Percentiles rank a stretch among this genome's conserved stretches.
phyloP scores from a whole-genome alignment of 768 basidiomycete species.

The Mycena sanguinolenta region DNA sequence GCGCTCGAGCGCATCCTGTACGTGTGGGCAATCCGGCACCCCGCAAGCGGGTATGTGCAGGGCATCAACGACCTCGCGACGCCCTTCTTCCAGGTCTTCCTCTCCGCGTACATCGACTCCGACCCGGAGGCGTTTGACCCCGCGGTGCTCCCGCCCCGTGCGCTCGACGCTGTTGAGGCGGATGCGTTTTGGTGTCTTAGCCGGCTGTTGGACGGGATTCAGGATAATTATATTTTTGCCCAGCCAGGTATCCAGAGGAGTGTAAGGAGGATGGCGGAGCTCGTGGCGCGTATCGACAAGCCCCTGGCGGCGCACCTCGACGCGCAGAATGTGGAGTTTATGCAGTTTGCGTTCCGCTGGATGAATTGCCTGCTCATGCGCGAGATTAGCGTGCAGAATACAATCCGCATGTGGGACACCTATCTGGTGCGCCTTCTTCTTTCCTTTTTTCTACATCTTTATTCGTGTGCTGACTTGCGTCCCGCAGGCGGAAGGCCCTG shows the following conservation, averaged over 20 bases:
- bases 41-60: conserved; percentile 98
- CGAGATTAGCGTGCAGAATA: conserved; percentile 96
- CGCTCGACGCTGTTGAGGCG: conserved; percentile 91
- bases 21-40: conserved; percentile 99
- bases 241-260: conserved; percentile 97
- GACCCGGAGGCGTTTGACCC: conserved; percentile 94
- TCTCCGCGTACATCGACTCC: conserved; percentile 94
- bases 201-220: conserved; percentile 94
- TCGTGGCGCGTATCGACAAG: conserved; percentile 92
- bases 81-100: conserved; percentile 97
- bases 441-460: background rate
- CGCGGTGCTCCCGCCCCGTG: conserved; percentile 72
- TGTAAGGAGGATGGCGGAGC: conserved; percentile 93
- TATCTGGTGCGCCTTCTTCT: conserved; percentile 78
- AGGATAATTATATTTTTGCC: conserved; percentile 97
- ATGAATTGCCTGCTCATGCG: conserved; percentile 99
- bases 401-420: conserved; percentile 99
- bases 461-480: conserved; percentile 14
- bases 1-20: conserved; percentile 96
- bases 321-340: conserved; percentile 95
- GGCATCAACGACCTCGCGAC: conserved; percentile 99
- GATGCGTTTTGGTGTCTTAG: conserved; percentile 99
- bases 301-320: conserved; percentile 91
- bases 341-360: conserved; percentile 99
- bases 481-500: conserved; percentile 91